Evolutionary conservation across 2,329 filamentous ascomycete species (phyloP).

Genomic region (Penicillium sp.): DNA sequence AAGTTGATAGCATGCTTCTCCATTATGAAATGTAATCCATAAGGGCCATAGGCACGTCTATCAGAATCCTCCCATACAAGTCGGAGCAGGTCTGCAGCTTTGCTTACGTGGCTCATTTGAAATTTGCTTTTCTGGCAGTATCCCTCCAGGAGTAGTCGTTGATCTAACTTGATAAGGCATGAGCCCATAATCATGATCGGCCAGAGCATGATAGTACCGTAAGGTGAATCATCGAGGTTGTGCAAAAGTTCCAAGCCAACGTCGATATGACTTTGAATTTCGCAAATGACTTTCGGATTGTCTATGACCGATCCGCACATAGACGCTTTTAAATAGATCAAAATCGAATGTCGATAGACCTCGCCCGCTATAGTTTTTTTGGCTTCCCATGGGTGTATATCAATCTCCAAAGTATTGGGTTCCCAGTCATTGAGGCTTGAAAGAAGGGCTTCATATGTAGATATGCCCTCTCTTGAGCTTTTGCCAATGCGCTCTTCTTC

Average conservation of each 20-base stretch:
- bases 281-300: background rate
- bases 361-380: background rate
- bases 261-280: background rate
- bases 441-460: background rate
- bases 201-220: background rate
- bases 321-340: background rate
- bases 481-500: background rate
- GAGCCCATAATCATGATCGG: background rate
- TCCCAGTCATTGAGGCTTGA: background rate
- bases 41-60: background rate
- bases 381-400: background rate
- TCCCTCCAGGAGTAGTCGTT: background rate
- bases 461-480: background rate
- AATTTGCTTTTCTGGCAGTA: background rate
- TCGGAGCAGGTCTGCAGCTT: background rate
- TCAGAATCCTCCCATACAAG: background rate
- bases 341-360: background rate
- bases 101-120: background rate
- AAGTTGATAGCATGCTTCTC: background rate
- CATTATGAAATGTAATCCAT: slow-evolving; percentile 2
- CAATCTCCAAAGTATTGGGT: background rate
- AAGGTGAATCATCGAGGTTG: background rate
- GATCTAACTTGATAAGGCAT: background rate
- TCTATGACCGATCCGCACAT: background rate
- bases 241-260: background rate